These are phyloP conservation scores for Solanum sitiens DNA, from an alignment of 257 asterid genomes.

Conservation along the genomic window DNA sequence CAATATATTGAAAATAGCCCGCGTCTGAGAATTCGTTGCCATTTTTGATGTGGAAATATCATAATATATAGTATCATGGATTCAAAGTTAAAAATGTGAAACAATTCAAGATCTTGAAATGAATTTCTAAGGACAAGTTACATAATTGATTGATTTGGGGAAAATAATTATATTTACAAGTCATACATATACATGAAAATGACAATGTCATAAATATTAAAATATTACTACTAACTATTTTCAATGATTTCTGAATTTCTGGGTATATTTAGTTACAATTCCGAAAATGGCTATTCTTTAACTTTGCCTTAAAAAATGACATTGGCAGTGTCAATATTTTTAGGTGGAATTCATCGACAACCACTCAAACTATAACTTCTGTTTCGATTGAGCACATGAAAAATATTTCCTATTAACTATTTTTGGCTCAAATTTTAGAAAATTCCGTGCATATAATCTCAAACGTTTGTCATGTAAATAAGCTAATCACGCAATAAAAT, in stretches of 20 bases:
- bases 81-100: neutral
- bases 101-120: neutral
- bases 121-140: neutral
- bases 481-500: neutral
- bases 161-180: neutral
- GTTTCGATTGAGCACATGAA: neutral
- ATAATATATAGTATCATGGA: neutral
- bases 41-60: neutral
- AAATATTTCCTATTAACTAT: neutral
- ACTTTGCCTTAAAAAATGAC: neutral
- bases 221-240: neutral
- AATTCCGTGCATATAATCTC: neutral
- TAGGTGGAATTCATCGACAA: neutral
- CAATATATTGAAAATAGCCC: neutral
- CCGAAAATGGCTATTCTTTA: neutral
- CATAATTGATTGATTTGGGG: neutral
- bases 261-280: neutral
- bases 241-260: neutral
- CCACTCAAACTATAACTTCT: neutral
- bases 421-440: neutral
- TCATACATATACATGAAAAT: neutral
- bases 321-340: neutral
- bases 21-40: neutral
- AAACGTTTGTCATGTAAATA: neutral
- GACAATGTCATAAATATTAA: neutral